Evolutionary conservation across 352 stramenopile genomes (phyloP), one percentile per base, ranked within the genome.

Genomic region (Phytophthora palmivora): DNA sequence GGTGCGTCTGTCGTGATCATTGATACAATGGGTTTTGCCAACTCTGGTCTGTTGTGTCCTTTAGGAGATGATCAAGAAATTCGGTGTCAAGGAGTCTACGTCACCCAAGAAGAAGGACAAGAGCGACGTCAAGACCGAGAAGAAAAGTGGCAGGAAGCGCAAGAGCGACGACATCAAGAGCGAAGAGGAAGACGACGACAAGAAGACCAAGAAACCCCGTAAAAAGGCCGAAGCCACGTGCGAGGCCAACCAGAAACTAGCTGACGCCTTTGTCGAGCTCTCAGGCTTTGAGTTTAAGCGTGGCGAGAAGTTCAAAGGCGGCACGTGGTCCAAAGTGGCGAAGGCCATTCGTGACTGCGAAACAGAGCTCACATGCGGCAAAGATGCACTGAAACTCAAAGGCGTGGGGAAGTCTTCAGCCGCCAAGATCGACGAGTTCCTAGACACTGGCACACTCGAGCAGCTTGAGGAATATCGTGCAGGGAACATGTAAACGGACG

Each of bases 271-370:
- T 52, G 58, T 70, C 1, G 88, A 96, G 59, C 79, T 96, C 26
- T 88, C 86, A n/a, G 81, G 82, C 18, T 94, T 94, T 46, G 84
- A 96, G 44, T 96, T 95, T 65, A 95, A 96, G 78, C 82, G 85
- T 22, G 86, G 86, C 2, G 88, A 96, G 43, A 82, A 76, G 47
- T 95, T 96, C 70, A 94, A 94, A 62, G 88, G 86, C 49, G 84
- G 80, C 38, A 94, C 88, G 0, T 96, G 86, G 83, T 93, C 87
- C 34, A 96, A 96, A 61, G 88, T 95, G 12, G 84, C 86, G 39
- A 94, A 93, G 58, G 84, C 88, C 4, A 89, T 96, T 42, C 84
- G 84, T 19, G 84, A 94, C 26, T 66, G 71, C 43, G 83, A 92
- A 34, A 65, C 75, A 3, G 64, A 70, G 21, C 87, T 96, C 72